A percentile compares a stretch with the other conserved stretches of the same genome.
Evolutionary conservation across 192 early-diverging fungal genomes (phyloP).

Genomic region (Linnemannia elongata): DNA sequence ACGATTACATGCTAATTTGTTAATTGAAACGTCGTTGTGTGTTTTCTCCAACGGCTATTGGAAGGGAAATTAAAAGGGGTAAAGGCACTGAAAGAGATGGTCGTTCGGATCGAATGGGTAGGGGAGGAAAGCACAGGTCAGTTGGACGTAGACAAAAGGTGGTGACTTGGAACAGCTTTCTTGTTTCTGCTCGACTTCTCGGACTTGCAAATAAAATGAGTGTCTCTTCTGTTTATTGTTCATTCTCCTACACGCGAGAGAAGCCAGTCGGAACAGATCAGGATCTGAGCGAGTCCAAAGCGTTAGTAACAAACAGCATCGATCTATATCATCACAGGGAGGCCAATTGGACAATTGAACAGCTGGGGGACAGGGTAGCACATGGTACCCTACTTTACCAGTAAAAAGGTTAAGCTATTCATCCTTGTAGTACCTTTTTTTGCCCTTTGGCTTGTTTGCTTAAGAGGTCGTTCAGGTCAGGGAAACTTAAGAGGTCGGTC

Average conservation of each 20-base stretch:
- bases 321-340: too few species aligned
- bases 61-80: neutral
- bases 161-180: neutral
- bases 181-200: neutral
- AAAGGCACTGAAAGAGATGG: neutral
- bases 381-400: neutral
- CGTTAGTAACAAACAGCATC: too few species aligned
- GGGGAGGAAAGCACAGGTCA: too few species aligned
- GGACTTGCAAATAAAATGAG: neutral
- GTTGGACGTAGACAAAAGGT: neutral
- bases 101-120: too few species aligned
- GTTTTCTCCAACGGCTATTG: neutral
- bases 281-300: neutral
- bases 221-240: neutral
- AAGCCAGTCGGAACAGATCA: neutral
- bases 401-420: neutral
- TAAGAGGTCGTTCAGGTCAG: neutral
- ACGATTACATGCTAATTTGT: neutral
- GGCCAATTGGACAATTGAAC: too few species aligned
- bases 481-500: slow-evolving; percentile 37
- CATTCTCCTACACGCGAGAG: neutral
- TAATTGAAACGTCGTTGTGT: neutral
- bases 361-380: neutral
- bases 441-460: neutral
- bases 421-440: neutral